Evolutionary conservation across 2,329 filamentous ascomycete species (phyloP).

Genomic region (Metarhizium rileyi): DNA sequence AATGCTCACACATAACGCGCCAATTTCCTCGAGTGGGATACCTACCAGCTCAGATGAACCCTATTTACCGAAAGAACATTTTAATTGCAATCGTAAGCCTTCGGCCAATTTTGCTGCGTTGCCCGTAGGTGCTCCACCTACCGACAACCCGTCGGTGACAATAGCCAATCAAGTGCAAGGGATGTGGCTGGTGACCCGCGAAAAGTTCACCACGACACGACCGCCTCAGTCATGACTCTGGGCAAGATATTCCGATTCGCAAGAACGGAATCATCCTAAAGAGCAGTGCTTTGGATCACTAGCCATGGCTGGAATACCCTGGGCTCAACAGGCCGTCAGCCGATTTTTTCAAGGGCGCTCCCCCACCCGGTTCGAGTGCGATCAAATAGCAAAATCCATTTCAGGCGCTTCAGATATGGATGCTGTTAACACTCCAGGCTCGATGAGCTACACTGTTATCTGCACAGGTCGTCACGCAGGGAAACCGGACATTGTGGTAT

Average conservation of each 20-base stretch:
- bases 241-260: background rate
- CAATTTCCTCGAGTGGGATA: too few relatives aligned
- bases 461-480: background rate
- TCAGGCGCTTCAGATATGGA: background rate
- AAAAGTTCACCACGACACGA: background rate
- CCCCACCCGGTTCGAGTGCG: background rate
- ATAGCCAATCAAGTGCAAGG: too few relatives aligned
- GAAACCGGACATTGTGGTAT: background rate
- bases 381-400: conserved; percentile 1
- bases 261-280: background rate
- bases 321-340: background rate
- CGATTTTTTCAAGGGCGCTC: background rate
- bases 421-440: background rate
- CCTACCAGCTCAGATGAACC: too few relatives aligned
- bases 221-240: background rate
- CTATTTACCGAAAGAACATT: too few relatives aligned
- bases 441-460: background rate
- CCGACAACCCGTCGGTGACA: too few relatives aligned
- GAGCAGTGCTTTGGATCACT: background rate
- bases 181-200: background rate
- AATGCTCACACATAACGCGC: too few relatives aligned
- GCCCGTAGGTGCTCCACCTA: too few relatives aligned
- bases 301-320: background rate
- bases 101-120: too few relatives aligned
- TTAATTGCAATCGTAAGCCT: too few relatives aligned